Evolutionary conservation across 2,329 filamentous ascomycete genomes (phyloP).

Genomic region (Piedraia hortae): DNA sequence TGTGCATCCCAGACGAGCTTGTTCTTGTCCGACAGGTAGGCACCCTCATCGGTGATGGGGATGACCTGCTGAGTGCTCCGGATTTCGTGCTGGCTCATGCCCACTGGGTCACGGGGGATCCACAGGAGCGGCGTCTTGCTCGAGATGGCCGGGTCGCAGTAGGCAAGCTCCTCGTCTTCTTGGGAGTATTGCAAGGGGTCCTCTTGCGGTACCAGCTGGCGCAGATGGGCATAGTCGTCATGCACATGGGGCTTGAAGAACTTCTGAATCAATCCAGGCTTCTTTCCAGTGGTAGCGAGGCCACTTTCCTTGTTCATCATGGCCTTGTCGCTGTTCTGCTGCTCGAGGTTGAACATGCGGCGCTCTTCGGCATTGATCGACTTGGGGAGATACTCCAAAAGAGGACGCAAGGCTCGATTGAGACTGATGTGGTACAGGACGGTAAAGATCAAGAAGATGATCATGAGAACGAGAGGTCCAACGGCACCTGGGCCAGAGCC

Average conservation of each 20-base stretch:
- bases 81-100: conserved; percentile 53
- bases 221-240: conserved; percentile 42
- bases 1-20: conserved; percentile 31
- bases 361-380: conserved; percentile 14
- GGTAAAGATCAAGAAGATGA: conserved; percentile 48
- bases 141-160: conserved; percentile 42
- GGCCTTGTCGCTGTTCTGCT: conserved; percentile 5
- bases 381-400: conserved; percentile 48
- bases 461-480: conserved; percentile 47
- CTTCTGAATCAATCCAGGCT: conserved; percentile 30
- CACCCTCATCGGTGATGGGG: conserved; percentile 56
- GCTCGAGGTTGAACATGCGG: conserved; percentile 12
- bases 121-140: conserved; percentile 43
- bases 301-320: conserved; percentile 7
- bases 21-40: conserved; percentile 42
- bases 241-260: conserved; percentile 60
- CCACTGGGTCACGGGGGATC: conserved; percentile 51
- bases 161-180: conserved; percentile 37
- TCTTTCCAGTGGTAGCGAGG: conserved; percentile 14
- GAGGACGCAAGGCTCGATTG: conserved; percentile 43
- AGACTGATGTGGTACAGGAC: conserved; percentile 48
- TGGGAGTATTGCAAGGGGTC: conserved; percentile 31
- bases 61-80: conserved; percentile 42
- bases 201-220: conserved; percentile 36
- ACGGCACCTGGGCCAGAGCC: conserved; percentile 22